Evolutionary conservation across 1,139 yeast species (phyloP).

Genomic region (Yamadazyma kanchanaburiensis): DNA sequence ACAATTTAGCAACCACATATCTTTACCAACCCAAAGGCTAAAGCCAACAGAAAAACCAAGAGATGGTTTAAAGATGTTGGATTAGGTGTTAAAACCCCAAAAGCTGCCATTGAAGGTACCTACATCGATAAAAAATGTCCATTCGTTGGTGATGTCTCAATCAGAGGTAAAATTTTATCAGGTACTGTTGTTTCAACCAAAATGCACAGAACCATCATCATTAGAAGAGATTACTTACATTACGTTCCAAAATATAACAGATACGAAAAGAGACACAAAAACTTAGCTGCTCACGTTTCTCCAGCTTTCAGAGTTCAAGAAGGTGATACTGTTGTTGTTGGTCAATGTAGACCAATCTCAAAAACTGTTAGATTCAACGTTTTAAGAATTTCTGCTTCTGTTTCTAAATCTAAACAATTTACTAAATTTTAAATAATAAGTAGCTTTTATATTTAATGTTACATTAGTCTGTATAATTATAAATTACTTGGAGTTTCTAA

Average conservation of each 20-base stretch:
- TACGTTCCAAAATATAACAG: constrained; percentile 99
- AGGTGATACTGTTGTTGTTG: constrained; percentile 99
- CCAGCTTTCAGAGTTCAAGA: constrained; percentile 99
- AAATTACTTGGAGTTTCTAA: constrained; percentile 54
- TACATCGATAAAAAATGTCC: constrained; percentile 99
- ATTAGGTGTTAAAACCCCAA: constrained; percentile 99
- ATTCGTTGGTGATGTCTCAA: constrained; percentile 93
- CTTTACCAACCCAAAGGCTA: constrained; percentile 99
- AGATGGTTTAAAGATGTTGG: constrained; percentile 99
- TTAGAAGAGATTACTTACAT: constrained; percentile 99
- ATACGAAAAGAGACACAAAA: constrained; percentile 99
- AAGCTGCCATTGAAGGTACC: constrained; percentile 95
- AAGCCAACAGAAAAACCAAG: constrained; percentile 98
- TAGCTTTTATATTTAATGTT: constrained; percentile 14
- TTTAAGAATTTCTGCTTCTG: constrained; percentile 88
- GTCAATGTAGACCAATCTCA: constrained; percentile 99
- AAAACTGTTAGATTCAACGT: constrained; percentile 99
- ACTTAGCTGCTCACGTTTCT: constrained; percentile 98
- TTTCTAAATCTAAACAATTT: constrained; percentile 92
- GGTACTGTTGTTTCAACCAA: constrained; percentile 99
- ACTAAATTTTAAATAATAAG: constrained; percentile 73
- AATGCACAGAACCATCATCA: constrained; percentile 99
- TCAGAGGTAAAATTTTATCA: constrained; percentile 99
- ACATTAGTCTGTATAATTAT: constrained; percentile 13
- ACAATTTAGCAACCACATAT: constrained; percentile 93